phyloP scores from a whole-genome alignment of 2,329 filamentous ascomycete species.

The Diaporthe citri region DNA sequence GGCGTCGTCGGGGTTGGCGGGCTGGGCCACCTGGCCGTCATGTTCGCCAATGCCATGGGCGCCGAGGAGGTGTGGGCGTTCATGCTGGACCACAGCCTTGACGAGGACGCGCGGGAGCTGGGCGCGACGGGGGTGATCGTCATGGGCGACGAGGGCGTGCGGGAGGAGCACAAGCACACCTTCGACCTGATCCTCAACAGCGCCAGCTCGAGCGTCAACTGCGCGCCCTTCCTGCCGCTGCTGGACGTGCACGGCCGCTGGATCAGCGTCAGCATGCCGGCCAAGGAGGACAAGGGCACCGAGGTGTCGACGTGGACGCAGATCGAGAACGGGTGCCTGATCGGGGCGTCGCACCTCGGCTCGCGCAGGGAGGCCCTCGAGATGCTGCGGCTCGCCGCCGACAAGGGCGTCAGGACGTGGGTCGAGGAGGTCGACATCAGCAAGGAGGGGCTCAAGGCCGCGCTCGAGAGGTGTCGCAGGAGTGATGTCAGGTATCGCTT shows the following conservation, averaged over 20 bases:
- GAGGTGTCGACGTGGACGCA: conserved; percentile 81
- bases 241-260: conserved; percentile 86
- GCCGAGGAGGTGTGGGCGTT: conserved; percentile 71
- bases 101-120: conserved; percentile 69
- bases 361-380: conserved; percentile 77
- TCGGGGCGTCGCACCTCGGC: conserved; percentile 79
- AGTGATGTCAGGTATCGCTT: conserved; percentile 82
- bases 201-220: conserved; percentile 77
- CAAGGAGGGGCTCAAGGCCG: conserved; percentile 76
- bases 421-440: conserved; percentile 81
- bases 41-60: conserved; percentile 77
- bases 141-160: conserved; percentile 69
- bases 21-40: conserved; percentile 77
- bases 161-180: conserved; percentile 67
- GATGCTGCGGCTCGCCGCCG: conserved; percentile 79
- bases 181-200: conserved; percentile 85
- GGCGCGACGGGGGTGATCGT: conserved; percentile 73
- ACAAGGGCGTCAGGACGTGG: conserved; percentile 78
- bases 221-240: conserved; percentile 79
- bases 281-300: conserved; percentile 75
- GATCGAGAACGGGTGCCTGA: conserved; percentile 79
- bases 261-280: conserved; percentile 82
- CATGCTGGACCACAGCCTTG: conserved; percentile 70
- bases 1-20: conserved; percentile 80
- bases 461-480: conserved; percentile 76